Base-by-base conservation (phyloP, 257 asterid genomes). In the Verbascum thapsus region DNA sequence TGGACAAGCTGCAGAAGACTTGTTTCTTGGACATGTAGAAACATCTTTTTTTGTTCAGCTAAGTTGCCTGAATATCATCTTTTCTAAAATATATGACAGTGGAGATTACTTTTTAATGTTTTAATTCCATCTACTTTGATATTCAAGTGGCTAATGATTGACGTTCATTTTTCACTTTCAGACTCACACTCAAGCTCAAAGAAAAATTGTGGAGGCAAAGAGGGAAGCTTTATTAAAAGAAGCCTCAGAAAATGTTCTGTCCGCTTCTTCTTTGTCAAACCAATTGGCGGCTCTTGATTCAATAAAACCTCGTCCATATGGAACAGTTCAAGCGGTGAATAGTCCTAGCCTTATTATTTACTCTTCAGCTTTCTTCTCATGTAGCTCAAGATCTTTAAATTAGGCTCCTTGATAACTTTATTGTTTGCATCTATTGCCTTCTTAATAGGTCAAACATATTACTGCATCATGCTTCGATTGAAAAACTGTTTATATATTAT, bases 171-270 rank as follows among this genome's bases (percentile, higher is more conserved):
- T 58, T 63, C 39, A 43, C 57, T 68, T 69, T 48, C 74, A 88
- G 95, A 91, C 98, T 41, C 92, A 88, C 61, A 88, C 98, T 42
- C 98, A 91, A 84, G 98, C 95, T 4, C 94, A 84, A 76, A 81
- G 72, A 56, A 91, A 91, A 76, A 78, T 88, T 13, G 13, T 75
- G 62, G 98, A 88, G 88, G 86, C 89, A 40, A 88, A 74, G 71
- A 85, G 67, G 82, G 92, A 85, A 73, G 80, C 87, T 72, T 52
- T 90, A 64, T 72, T 85, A 30, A 75, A 80, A 80, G 82, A 85
- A 79, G 81, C 85, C 66, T 68, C 81, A 63, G 83, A 63, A 73
- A 78, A 77, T 65, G 64, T 4, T 59, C 45, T 61, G 35, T 66
- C 55, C 43, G 63, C 47, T 38, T 39, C 91, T 74, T 74, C 88